Percentiles rank a stretch among this genome's conserved stretches.
Conservation (phyloP, 805 yeast genomes). For the Yarrowia sp. region DNA sequence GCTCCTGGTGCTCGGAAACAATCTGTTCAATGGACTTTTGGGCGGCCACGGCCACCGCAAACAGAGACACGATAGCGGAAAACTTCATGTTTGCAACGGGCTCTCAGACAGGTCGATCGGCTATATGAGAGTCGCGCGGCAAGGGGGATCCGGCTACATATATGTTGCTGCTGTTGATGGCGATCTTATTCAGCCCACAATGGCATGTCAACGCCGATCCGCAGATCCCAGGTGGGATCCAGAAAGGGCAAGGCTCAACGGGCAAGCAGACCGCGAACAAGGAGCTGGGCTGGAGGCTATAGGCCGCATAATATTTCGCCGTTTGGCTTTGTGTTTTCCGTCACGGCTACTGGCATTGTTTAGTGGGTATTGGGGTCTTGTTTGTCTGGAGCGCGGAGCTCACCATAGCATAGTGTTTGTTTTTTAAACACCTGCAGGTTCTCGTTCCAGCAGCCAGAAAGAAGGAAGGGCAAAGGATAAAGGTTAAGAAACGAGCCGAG, state of each 20-base stretch:
- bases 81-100: constrained; percentile 10
- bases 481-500: neutral
- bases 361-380: neutral
- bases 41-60: constrained; percentile 35
- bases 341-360: constrained; percentile 9
- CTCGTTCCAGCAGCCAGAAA: constrained; percentile 16
- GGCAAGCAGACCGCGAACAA: constrained; percentile 25
- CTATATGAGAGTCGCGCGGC: constrained; percentile 18
- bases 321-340: constrained; percentile 9
- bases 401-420: constrained; percentile 15
- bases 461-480: constrained; percentile 22
- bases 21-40: constrained; percentile 32
- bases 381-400: neutral
- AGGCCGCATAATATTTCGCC: constrained; percentile 1
- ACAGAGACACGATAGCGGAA: constrained; percentile 22
- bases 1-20: constrained; percentile 26
- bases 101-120: neutral
- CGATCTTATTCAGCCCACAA: constrained; percentile 31
- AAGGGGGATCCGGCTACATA: constrained; percentile 31
- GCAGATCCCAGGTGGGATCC: constrained; percentile 22
- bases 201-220: constrained; percentile 30
- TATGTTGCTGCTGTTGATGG: constrained; percentile 24
- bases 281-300: constrained; percentile 16
- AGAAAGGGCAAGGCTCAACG: constrained; percentile 21
- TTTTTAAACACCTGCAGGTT: constrained; percentile 7